Evolutionary conservation across 495 filamentous ascomycete genomes (phyloP), one percentile per base, ranked within the genome.

Genomic region (Ramalina intermedia): DNA sequence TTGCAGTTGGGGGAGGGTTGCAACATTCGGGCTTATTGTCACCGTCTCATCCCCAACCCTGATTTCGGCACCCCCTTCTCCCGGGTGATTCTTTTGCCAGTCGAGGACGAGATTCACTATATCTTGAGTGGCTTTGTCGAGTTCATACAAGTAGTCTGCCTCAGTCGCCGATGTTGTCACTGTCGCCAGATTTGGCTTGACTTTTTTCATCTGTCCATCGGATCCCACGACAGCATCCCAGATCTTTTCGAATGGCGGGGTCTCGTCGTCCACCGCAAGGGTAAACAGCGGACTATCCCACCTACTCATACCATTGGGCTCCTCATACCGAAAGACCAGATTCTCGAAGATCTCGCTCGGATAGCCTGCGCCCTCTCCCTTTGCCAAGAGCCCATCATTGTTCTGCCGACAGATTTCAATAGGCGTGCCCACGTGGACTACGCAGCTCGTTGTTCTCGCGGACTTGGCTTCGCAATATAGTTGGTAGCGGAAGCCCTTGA

Each of bases 281-380:
- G 87, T 90, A 68, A 96, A 96, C 18, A 96, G 73, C 5, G 91
- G 91, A 53, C 81, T 84, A 62, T 98, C 91, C 91, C 91, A 98
- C 41, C 91, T 75, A 14, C 77, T 84, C 84, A 96, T 90, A 43
- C 84, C 81, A 67, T 89, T 94, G 13, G 91, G 91, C 67, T 96
- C 91, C 65, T 98, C 91, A 62, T 94, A 95, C 42, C 91, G 79
- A 60, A 89, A 94, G 42, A 96, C 80, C 16, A 98, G 77, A 63
- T 96, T 94, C 58, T 94, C 84, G 69, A 93, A 87, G 54, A 86
- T 79, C 4, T 79, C 69, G 20, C 60, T 53, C n/a, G 57, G 53
- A 51, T 74, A 73, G 11, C 59, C 64, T 21, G 61, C 59, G 8
- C 21, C 43, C 1, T 55, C 47, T 16, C 23, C 47, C 41, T 61